Conservation (phyloP, 2,329 filamentous ascomycete species). For the Tolypocladium paradoxum region DNA sequence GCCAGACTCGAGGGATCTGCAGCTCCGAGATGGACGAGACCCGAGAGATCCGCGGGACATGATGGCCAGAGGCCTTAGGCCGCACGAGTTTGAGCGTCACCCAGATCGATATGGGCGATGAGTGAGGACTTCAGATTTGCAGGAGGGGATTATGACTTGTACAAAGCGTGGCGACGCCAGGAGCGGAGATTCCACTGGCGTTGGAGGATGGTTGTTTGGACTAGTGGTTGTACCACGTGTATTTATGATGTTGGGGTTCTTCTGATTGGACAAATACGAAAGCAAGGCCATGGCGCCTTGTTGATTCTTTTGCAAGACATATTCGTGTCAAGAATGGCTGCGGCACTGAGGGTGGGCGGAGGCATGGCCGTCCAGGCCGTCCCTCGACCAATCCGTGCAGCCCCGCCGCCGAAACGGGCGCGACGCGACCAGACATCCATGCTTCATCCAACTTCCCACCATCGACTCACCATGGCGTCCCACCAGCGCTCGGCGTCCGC, state of each 20-base stretch:
- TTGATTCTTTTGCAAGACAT: neutral
- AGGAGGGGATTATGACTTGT: neutral
- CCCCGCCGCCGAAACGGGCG: neutral
- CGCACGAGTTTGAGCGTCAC: slow-evolving; percentile 34
- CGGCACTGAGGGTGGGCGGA: no score
- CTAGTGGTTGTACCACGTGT: neutral
- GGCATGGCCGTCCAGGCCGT: no score
- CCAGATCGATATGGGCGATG: slow-evolving; percentile 34
- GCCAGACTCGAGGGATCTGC: slow-evolving; percentile 20
- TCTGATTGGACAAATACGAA: neutral
- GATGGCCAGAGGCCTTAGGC: slow-evolving; percentile 30
- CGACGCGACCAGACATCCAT: neutral
- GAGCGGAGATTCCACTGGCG: neutral
- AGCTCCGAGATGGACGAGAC: slow-evolving; percentile 19
- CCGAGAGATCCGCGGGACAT: slow-evolving; percentile 29
- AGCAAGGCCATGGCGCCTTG: neutral
- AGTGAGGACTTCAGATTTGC: neutral
- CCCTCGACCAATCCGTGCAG: neutral
- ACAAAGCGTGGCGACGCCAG: neutral
- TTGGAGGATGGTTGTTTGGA: neutral
- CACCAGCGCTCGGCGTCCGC: slow-evolving; percentile 16
- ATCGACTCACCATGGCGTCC: slow-evolving; percentile 19
- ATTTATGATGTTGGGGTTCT: neutral
- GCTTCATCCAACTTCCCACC: neutral
- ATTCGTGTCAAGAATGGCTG: neutral